Conservation (phyloP, 352 stramenopile species). For the Phytophthora fragariaefolia region DNA sequence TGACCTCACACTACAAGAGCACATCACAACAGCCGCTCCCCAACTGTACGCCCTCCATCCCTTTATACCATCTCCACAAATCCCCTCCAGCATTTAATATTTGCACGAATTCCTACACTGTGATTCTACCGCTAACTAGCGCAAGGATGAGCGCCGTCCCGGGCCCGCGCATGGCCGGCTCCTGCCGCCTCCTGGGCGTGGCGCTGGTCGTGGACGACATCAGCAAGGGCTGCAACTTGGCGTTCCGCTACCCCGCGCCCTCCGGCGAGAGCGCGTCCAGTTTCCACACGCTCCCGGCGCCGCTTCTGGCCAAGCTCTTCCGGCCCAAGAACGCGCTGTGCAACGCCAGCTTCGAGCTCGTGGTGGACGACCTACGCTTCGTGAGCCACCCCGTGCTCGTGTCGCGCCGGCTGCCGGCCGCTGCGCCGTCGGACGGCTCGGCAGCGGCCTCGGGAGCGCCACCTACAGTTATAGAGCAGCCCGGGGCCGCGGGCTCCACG, state of each 20-base stretch:
- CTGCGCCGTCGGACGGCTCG: slow-evolving; percentile 16
- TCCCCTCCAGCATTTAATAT: background rate
- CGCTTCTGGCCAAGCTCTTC: slow-evolving; percentile 88
- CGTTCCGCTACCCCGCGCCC: slow-evolving; percentile 82
- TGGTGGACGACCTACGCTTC: slow-evolving; percentile 88
- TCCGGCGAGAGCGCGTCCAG: slow-evolving; percentile 61
- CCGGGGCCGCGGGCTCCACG: slow-evolving; percentile 5
- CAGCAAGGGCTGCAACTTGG: slow-evolving; percentile 87
- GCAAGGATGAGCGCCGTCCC: slow-evolving; percentile 8
- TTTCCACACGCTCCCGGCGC: slow-evolving; percentile 79
- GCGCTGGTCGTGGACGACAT: slow-evolving; percentile 91
- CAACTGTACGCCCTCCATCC: background rate
- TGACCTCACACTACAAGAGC: background rate
- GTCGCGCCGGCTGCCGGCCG: slow-evolving; percentile 37
- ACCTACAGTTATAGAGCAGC: slow-evolving; percentile 30
- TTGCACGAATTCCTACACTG: too few relatives aligned
- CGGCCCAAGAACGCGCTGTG: slow-evolving; percentile 89
- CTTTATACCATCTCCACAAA: background rate
- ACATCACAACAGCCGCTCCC: background rate
- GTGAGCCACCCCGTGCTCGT: slow-evolving; percentile 88
- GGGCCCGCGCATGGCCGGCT: background rate
- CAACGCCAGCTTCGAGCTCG: slow-evolving; percentile 88
- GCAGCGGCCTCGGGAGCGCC: slow-evolving; percentile 12
- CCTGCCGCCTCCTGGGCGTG: slow-evolving; percentile 65
- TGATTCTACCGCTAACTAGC: too few relatives aligned